Percentiles rank a stretch among this genome's conserved stretches.
These are phyloP conservation scores for Escallonia rubra DNA, from an alignment of 129 eudicot genomes.

Conservation along the genomic window DNA sequence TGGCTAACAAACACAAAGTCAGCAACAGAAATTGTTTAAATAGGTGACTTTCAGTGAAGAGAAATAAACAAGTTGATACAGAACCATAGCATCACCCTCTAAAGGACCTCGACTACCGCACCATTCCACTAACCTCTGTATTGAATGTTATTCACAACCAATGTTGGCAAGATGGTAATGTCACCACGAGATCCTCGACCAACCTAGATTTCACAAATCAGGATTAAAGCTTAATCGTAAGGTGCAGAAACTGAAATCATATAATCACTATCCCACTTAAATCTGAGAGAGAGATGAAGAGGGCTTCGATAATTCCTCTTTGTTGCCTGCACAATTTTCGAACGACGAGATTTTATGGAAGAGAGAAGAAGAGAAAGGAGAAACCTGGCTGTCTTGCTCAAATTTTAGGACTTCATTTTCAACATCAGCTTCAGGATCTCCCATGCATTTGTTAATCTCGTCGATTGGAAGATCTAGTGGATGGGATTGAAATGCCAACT, in stretches of 20 bases:
- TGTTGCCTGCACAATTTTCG: not conserved
- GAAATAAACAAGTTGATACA: too few species aligned
- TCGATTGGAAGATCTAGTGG: slow-evolving; percentile 67
- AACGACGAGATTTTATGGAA: not conserved
- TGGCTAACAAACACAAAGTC: too few species aligned
- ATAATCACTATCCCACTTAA: too few species aligned
- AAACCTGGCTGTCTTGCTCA: slow-evolving; percentile 97
- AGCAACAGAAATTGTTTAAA: too few species aligned
- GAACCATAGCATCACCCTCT: not conserved
- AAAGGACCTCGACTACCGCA: not conserved
- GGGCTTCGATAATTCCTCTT: too few species aligned
- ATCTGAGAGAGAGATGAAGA: too few species aligned
- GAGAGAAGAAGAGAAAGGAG: not conserved
- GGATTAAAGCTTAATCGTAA: not conserved
- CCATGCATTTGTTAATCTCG: slow-evolving; percentile 81
- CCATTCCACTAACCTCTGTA: slow-evolving; percentile 63
- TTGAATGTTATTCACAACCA: slow-evolving; percentile 78
- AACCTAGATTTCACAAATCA: slow-evolving; percentile 36
- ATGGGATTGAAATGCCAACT: not conserved
- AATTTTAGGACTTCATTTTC: slow-evolving; percentile 75
- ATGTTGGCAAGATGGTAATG: slow-evolving; percentile 91
- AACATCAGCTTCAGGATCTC: slow-evolving; percentile 85
- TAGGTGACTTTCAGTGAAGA: too few species aligned
- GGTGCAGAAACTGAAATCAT: not conserved
- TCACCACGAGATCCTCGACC: slow-evolving; percentile 96